These are phyloP conservation scores for Dipteronia dyeriana DNA, from an alignment of 345 rosid species.

Conservation along the genomic window DNA sequence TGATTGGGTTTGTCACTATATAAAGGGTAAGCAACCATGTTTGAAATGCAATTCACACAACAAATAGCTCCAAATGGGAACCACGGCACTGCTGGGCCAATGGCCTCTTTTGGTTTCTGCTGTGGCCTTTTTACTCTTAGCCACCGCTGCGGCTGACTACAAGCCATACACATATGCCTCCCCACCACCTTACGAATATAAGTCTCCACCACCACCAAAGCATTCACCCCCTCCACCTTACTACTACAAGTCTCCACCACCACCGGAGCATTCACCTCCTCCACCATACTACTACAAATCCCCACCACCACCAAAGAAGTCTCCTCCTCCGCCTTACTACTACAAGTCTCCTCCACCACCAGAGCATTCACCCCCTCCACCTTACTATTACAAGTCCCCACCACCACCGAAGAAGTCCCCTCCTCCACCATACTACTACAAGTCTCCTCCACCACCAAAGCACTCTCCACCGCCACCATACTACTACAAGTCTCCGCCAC, in stretches of 20 bases:
- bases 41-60: conserved; percentile 6
- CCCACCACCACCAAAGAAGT: background rate
- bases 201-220: background rate
- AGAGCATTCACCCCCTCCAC: background rate
- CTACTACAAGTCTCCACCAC: background rate
- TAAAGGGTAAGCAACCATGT: conserved; percentile 14
- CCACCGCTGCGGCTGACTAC: conserved; percentile 19
- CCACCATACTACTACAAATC: no score
- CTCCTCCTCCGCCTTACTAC: background rate
- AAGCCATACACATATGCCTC: conserved; percentile 28
- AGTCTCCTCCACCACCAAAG: background rate
- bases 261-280: background rate
- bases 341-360: background rate
- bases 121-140: conserved; percentile 36
- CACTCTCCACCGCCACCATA: background rate
- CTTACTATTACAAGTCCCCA: background rate
- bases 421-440: no score
- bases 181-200: background rate
- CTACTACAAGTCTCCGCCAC: background rate
- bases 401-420: no score
- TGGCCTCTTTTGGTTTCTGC: conserved; percentile 34
- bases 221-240: background rate
- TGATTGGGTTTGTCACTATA: conserved; percentile 27
- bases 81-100: conserved; percentile 18
- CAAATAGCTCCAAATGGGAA: conserved; percentile 27